Evolutionary conservation across 768 basidiomycete genomes (phyloP), one percentile per base, ranked within the genome.

Genomic region (Lentinula edodes): DNA sequence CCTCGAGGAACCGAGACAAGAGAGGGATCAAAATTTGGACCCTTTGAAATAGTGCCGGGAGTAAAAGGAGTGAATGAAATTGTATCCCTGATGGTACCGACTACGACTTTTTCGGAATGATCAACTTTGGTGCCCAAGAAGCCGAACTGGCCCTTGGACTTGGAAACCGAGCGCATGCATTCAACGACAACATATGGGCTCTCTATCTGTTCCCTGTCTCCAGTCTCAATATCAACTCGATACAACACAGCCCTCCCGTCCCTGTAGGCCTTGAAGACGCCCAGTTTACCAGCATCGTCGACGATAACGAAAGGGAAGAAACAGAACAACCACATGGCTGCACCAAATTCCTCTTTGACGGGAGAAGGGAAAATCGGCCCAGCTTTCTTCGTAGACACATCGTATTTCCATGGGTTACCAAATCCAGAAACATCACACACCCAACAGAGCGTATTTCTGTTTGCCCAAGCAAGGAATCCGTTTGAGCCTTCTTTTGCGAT

Each of bases 401-500:
- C 35, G 67, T 78, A 80, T 15, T 58, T 67, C 74, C 78, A 85
- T 0, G 86, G 80, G 63, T 86, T 83, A 60, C 78, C 76, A 67
- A 74, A 87, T 1, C 83, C 84, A 10, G 78, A 76, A 57, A 72
- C 70, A 66, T 87, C 84, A 42, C 73, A 75, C 10, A 82, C 76
- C 72, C 80, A 85, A 50, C 81, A 66, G 50, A 87, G 70, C 10
- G 67, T 74, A 23, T 77, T 74, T 46, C 79, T 71, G 45, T 71
- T 72, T 5, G 71, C 64, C 84, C 85, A 86, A 23, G 65, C 62
- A 1, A 84, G 82, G 63, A 81, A 80, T 20, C 54, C 72, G 36
- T 79, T 76, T 18, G 79, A 75, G 61, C 56, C 64, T 61, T 76
- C 71, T 20, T 80, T 79, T 0, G 78, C 80, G 13, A 84, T 73